Evolutionary conservation across 768 basidiomycete genomes (phyloP), one percentile per base, ranked within the genome.

Genomic region (Termitomyces sp.): DNA sequence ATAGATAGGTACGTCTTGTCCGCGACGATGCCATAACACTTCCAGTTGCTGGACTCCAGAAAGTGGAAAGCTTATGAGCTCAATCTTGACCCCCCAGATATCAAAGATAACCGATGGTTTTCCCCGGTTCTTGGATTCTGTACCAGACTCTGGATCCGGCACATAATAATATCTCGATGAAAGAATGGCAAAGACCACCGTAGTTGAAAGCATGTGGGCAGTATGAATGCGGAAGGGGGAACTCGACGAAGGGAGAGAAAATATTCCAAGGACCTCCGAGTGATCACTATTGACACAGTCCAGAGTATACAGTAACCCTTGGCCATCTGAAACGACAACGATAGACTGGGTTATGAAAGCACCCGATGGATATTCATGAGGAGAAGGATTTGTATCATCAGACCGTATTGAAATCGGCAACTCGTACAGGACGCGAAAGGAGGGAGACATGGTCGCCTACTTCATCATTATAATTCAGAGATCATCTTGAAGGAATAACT

Each of bases 321-420:
- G 70, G 9, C 91, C 91, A 62, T 93, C 90, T 19, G 87, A 75
- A 49, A 87, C 75, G 37, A 89, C 71, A 38, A 80, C 71, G 10
- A 76, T 67, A 1, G 71, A 67, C 3, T 77, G 59, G 50, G 79
- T 74, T 38, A 87, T 63, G 62, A 88, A 85, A 6, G 74, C 72
- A 28, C 79, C 78, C 1, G 88, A 89, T 0, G 91, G 88, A 66
- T 94, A 93, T 70, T 93, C 90, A 42, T 69, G 74, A 60, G 84
- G 83, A 19, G 71, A 66, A 1, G 68, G 57, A 19, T 74, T 70
- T 14, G 68, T 64, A 28, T 68, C 70, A 0, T 76, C 64, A 1
- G 77, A 69, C 45, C 74, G 69, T 48, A 86, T 68, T 19, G 82
- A 73, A 41, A 66, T 71, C 0, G 88, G 83, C 45, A 92, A 73